A percentile compares a stretch with the other conserved stretches of the same genome.
Conservation (phyloP, 1,284 basidiomycete genomes). For the Rhodotorula sp. region DNA sequence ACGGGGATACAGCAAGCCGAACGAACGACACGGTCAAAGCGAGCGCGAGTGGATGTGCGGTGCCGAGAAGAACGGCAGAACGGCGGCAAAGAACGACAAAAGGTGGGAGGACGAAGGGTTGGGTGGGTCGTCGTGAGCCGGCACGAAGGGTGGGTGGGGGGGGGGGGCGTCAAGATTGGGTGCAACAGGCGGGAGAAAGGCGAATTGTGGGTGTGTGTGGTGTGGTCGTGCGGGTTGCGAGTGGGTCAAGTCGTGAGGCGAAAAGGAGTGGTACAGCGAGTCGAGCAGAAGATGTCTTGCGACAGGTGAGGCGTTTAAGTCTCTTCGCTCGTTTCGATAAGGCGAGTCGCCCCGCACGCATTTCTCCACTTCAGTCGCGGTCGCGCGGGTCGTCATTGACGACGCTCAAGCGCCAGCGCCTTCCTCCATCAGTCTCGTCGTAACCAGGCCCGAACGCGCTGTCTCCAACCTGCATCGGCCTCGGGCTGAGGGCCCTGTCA, state of each 20-base stretch:
- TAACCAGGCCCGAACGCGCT: conserved; percentile 34
- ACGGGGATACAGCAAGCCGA: background rate
- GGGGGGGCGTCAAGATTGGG: background rate
- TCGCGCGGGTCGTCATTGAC: conserved; percentile 34
- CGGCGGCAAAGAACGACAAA: background rate
- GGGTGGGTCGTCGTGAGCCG: background rate
- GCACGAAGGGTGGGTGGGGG: background rate
- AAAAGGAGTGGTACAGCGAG: conserved; percentile 4
- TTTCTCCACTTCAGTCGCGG: conserved; percentile 2
- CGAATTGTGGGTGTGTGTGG: background rate
- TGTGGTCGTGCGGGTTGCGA: background rate
- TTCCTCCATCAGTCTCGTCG: conserved; percentile 34
- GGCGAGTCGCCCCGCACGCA: background rate
- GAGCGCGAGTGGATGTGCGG: no score
- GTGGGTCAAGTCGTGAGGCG: background rate
- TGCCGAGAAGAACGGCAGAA: no score
- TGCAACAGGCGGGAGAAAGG: background rate
- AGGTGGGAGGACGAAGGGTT: background rate
- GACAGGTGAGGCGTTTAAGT: background rate
- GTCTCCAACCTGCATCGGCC: conserved; percentile 40
- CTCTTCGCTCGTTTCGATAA: background rate
- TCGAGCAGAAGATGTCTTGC: background rate
- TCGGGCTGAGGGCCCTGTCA: conserved; percentile 22
- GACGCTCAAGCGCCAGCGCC: conserved; percentile 34
- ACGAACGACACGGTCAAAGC: background rate